Evolutionary conservation across 208 protist species (phyloP), one percentile per base, ranked within the genome.

Genomic region (Leishmania aethiopica): DNA sequence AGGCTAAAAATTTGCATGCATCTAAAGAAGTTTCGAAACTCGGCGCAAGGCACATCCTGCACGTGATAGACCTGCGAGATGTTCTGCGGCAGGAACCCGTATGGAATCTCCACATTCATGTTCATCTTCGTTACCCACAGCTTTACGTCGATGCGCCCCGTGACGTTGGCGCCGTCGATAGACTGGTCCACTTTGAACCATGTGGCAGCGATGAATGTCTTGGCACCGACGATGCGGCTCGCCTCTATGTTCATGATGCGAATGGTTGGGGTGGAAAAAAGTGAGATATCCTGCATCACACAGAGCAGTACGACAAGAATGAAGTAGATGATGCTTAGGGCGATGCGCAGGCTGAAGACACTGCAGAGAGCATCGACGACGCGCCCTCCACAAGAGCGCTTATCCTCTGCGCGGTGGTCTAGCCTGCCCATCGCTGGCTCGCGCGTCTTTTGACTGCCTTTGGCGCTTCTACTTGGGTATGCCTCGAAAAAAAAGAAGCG

Each of bases 1-100:
- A 93, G 45, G 19, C 83, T 87, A 47, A 89, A 85, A 32, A 89
- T 77, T 72, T 93, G 87, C 70, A 86, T 70, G 28, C 74, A 76
- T 66, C 88, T 89, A 22, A 89, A 80, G 28, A 83, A 72, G 19
- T 55, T 77, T 6, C 75, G 53, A 84, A 87, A 93, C 80, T 88
- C 84, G 25, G 85, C 81, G 77, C 90, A 93, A 3, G 87, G 90
- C 55, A 93, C 75, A 78, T 93, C 90, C 79, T 93, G 82, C 25
- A 87, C 60, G 70, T 83, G 86, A 77, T 91, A 93, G 59, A 75
- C 72, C 67, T 90, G 77, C 13, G 53, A 73, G 62, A 93, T 88
- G 51, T 73, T 51, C 75, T 90, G 85, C 28, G 77, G 79, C 11
- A 42, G 40, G 59, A 77, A 84, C 13, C 77, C 80, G 82, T 91